A percentile compares a stretch with the other conserved stretches of the same genome.
These are phyloP conservation scores for Terfezia boudieri DNA, from an alignment of 495 filamentous ascomycete genomes.

Conservation along the genomic window DNA sequence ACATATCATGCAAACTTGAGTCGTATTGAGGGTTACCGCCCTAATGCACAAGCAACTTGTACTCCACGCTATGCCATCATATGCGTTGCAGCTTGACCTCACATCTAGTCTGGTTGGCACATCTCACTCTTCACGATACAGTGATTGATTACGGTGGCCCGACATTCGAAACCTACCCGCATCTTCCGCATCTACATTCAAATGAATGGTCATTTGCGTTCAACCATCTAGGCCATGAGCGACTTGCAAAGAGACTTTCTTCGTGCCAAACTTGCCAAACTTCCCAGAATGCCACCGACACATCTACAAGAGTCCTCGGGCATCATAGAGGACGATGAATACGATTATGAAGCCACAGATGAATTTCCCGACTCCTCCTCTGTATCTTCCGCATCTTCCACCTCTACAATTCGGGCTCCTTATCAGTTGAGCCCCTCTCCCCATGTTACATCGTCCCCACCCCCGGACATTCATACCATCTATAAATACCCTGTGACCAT, in stretches of 20 bases:
- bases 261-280: conserved; percentile 47
- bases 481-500: conserved; percentile 7
- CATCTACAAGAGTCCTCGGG: conserved; percentile 17
- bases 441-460: conserved; percentile 2
- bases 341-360: conserved; percentile 17
- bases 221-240: conserved; percentile 37
- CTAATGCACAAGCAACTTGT: too few species aligned
- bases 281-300: conserved; percentile 34
- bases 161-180: too few species aligned
- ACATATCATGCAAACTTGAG: too few species aligned
- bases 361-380: conserved; percentile 10
- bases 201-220: not conserved
- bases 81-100: too few species aligned
- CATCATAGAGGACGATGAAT: conserved; percentile 26
- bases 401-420: conserved; percentile 68
- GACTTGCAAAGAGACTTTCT: conserved; percentile 67
- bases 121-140: too few species aligned
- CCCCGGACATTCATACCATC: not conserved
- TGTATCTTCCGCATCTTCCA: conserved; percentile 40
- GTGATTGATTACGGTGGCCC: too few species aligned
- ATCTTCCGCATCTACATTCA: not conserved
- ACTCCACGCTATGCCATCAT: too few species aligned
- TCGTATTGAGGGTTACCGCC: too few species aligned
- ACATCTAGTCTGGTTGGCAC: too few species aligned
- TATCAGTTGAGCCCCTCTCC: conserved; percentile 28